These are phyloP conservation scores for Patellifolia procumbens DNA, from an alignment of 179 eudicot genomes.

Conservation along the genomic window DNA sequence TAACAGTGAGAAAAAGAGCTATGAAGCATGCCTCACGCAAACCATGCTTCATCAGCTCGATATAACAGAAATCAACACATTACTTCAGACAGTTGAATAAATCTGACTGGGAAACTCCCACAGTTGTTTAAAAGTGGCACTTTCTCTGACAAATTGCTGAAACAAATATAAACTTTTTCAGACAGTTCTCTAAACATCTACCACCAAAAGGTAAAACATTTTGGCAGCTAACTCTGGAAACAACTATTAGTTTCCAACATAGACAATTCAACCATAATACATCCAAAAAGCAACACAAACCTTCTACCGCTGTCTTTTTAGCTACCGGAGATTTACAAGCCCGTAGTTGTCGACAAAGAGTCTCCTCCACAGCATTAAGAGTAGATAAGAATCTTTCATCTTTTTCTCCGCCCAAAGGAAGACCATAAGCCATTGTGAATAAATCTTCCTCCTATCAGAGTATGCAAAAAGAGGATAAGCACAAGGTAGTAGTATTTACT, in stretches of 20 bases:
- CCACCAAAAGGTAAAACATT: background rate
- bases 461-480: constrained; percentile 7
- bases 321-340: constrained; percentile 76
- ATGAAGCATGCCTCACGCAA: background rate
- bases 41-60: background rate
- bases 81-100: background rate
- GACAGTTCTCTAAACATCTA: background rate
- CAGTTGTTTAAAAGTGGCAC: background rate
- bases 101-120: background rate
- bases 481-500: background rate
- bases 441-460: constrained; percentile 84
- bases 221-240: background rate
- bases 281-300: constrained; percentile 36
- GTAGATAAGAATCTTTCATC: constrained; percentile 83
- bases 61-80: background rate
- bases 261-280: constrained; percentile 2
- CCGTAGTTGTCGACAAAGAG: constrained; percentile 82
- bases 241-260: constrained; percentile 1
- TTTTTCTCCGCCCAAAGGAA: constrained; percentile 81
- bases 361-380: constrained; percentile 89
- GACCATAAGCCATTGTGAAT: constrained; percentile 85
- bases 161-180: background rate
- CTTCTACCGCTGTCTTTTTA: constrained; percentile 73
- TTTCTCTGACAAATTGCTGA: constrained; percentile 1
- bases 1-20: background rate